Conservation (phyloP, 1,284 basidiomycete genomes). For the Rhizoctonia solani region DNA sequence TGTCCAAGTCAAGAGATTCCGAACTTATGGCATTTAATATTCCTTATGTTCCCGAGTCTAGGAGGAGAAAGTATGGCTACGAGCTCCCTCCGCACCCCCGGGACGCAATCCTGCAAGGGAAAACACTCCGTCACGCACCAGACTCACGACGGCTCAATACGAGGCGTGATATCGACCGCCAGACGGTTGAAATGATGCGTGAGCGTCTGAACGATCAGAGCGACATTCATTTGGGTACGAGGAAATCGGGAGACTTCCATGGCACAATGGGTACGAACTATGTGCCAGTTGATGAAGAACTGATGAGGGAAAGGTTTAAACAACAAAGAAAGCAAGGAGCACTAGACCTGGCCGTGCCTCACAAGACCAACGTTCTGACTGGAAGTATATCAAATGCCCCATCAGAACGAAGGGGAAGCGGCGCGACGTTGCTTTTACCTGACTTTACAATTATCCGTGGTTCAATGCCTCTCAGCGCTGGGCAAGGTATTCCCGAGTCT, state of each 20-base stretch:
- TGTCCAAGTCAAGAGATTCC: neutral
- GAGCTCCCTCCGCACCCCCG: neutral
- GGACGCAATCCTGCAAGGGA: neutral
- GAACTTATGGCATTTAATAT: neutral
- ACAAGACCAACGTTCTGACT: neutral
- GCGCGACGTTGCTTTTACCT: slow-evolving; percentile 9
- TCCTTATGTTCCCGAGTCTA: no score
- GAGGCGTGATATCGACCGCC: neutral
- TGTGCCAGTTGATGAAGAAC: neutral
- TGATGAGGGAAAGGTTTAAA: neutral
- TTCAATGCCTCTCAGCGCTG: slow-evolving; percentile 9
- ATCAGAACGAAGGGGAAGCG: slow-evolving; percentile 4
- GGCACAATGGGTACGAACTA: slow-evolving; percentile 9
- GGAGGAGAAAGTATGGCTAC: neutral
- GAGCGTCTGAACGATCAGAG: neutral
- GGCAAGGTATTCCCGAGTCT: slow-evolving; percentile 13
- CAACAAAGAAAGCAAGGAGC: neutral
- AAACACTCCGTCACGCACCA: slow-evolving; percentile 5
- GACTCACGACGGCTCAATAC: slow-evolving; percentile 28
- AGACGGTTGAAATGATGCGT: neutral
- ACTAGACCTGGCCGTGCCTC: neutral
- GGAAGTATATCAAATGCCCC: neutral
- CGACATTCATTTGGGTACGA: neutral
- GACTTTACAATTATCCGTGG: slow-evolving; percentile 22
- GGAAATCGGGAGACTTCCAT: neutral